Base-by-base conservation (phyloP, 2,329 filamentous ascomycete species). In the Arthroderma sp. region DNA sequence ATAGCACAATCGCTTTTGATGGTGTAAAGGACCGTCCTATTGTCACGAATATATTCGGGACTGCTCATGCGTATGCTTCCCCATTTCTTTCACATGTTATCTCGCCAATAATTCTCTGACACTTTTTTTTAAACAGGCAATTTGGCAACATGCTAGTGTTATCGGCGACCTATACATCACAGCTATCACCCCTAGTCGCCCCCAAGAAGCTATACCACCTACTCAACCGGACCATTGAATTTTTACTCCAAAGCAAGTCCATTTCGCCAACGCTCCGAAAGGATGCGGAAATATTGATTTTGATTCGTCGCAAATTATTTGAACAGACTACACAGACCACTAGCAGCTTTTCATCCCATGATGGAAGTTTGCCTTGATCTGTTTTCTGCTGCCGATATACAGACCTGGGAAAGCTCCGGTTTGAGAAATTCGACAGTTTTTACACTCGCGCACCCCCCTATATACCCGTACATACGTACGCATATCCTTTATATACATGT, bases 61-160 rank as follows among this genome's bases (percentile, higher is more conserved):
- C 89, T 11, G 83, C 87, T 50, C 89, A 95, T 71, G 88, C 89
- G 85, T 94, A 83, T 77, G 86, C 78, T 32, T 2, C 33, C 29
- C 48, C 8, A 5, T 27, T 30, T 9, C 39, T 44, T 11, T 8
- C 15, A 40, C 39, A 39, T 36, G 7, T 43, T 30, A 36, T 31
- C 15, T 27, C 6, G 28, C 29, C 30, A 10, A 36, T 42, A 34
- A 11, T 42, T 31, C 40, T 47, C 58, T 63, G 51, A 65, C 48
- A 36, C 44, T 33, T 45, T 45, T 45, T 22, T 9, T 15, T 27
- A 27, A 38, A 4, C 50, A 94, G 88, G 4, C 91, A 98, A 86
- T 98, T 93, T 70, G 89, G 91, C 47, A 96, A 96, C 60, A 77
- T 95, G 57, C 71, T 96, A 40, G 86, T 93, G n/a, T 75, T 98